Base-by-base conservation (phyloP, 768 basidiomycete genomes). In the Phanerodontia chrysosporium region DNA sequence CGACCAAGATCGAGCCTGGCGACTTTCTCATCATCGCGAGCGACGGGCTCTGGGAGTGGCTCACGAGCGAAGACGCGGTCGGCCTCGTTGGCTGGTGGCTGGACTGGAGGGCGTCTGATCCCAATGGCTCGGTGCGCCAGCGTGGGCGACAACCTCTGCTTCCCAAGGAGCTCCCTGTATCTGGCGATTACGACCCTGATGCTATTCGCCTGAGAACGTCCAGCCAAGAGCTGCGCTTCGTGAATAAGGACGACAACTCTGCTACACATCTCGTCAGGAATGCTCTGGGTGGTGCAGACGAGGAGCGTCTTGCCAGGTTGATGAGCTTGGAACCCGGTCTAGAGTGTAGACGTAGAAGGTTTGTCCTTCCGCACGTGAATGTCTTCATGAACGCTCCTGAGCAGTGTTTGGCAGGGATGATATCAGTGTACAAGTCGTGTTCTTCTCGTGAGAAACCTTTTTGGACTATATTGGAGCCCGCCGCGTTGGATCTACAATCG, bases 11-110 rank as follows among this genome's bases (percentile, higher is more conserved):
- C 16, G 64, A 74, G 49, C 74, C 77, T 1, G 79, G 77, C 29
- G 81, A 81, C 62, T 84, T 85, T 65, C 64, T 86, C 49, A 77
- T 85, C 29, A 63, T 86, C 66, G 81, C 76, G 0, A 78, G 78
- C 1, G 76, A 77, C 60, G 84, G 82, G 6, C 68, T 86, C 8
- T 83, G 78, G 75, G 80, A 85, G 45, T 74, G 75, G 49, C 70
- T 86, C 55, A 77, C 78, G 27, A 80, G 77, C 67, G 77, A 81
- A 59, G 83, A 85, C 64, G 79, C 76, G 2, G 80, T 84, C 42
- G 80, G 79, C 0, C 74, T 84, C 21, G 77, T 83, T 21, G 83
- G 80, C 6, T 65, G 72, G 27, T 81, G 80, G 75, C 66, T 80
- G 22, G 67, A 77, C 45, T 16, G 32, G 24, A 30, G 45, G 14